Conservation (phyloP, 2,329 filamentous ascomycete species). For the Fusarium sp. region DNA sequence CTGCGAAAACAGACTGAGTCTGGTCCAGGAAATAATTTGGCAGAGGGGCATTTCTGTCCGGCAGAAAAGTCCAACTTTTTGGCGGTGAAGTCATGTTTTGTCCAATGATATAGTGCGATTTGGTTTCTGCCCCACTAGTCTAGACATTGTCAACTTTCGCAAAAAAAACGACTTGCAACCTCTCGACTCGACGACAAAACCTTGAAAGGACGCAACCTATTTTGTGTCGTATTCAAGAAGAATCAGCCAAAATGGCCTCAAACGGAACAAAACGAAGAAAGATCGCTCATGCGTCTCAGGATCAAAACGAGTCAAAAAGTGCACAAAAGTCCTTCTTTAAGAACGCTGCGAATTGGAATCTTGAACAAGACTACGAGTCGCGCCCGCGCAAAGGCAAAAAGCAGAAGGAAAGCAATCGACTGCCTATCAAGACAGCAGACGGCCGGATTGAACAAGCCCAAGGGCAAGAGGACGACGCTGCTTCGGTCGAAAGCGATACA, state of each 20-base stretch:
- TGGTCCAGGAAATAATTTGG: conserved; percentile 27
- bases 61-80: conserved; percentile 48
- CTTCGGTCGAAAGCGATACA: conserved; percentile 68
- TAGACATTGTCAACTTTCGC: conserved; percentile 17
- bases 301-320: conserved; percentile 51
- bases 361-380: conserved; percentile 91
- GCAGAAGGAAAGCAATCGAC: conserved; percentile 75
- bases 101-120: conserved; percentile 3
- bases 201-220: conserved; percentile 24
- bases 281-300: conserved; percentile 62
- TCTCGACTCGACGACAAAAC: conserved; percentile 29
- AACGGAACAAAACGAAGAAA: conserved; percentile 68
- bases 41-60: conserved; percentile 33
- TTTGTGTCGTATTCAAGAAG: conserved; percentile 12
- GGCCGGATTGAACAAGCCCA: conserved; percentile 74
- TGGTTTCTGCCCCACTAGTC: not conserved
- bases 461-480: conserved; percentile 67
- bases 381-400: conserved; percentile 83
- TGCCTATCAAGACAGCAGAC: conserved; percentile 89
- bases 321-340: conserved; percentile 76
- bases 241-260: conserved; percentile 56
- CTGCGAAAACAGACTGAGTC: conserved; percentile 7
- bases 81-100: conserved; percentile 50
- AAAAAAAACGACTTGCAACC: conserved; percentile 24
- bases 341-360: conserved; percentile 84